Base-by-base conservation (phyloP, 768 basidiomycete genomes). In the Tephrocybe sp. region DNA sequence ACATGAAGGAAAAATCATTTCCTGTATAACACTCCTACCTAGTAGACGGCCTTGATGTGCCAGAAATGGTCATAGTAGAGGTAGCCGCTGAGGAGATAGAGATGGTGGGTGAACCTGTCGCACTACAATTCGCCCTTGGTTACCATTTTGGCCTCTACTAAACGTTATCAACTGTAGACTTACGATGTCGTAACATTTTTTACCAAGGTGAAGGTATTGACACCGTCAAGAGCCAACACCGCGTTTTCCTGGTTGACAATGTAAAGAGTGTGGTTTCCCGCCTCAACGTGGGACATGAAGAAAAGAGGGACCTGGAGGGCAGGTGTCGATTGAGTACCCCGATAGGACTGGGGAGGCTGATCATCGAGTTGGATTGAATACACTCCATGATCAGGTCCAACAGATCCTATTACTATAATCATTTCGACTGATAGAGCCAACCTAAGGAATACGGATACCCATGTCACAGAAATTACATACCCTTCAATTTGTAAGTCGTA, bases 321-420 rank as follows among this genome's bases (percentile, higher is more conserved):
- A n/a, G 20, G 32, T 5, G 40, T 48, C 10, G 23, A 26, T 22
- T 39, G 35, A 13, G 17, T 13, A 3, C 46, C 52, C 13, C 13
- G 26, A 33, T 31, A 48, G 5, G 16, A 2, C 39, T 52, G 39
- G 0, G 22, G 34, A 31, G 31, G 23, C 14, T 52, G 39, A 36
- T 48, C 51, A n/a, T 52, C 40, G n/a, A 52, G 34, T 35, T 48
- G 45, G 13, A 52, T 39, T 35, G 51, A 34, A 36, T 53, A 53
- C 17, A 2, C 11, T 42, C 51, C 51, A 20, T 52, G 36, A 19
- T 52, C 36, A 8, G 51, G 51, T 16, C 51, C 51, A 23, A 41
- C 20, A 2, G 51, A 39, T 40, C 51, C 51, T 20, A 14, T 26
- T 17, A 52, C 20, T 9, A 9, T 20, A 13, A 52, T 7, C 12